Evolutionary conservation across 2,329 filamentous ascomycete species (phyloP).

Genomic region (Colletotrichum viniferum): DNA sequence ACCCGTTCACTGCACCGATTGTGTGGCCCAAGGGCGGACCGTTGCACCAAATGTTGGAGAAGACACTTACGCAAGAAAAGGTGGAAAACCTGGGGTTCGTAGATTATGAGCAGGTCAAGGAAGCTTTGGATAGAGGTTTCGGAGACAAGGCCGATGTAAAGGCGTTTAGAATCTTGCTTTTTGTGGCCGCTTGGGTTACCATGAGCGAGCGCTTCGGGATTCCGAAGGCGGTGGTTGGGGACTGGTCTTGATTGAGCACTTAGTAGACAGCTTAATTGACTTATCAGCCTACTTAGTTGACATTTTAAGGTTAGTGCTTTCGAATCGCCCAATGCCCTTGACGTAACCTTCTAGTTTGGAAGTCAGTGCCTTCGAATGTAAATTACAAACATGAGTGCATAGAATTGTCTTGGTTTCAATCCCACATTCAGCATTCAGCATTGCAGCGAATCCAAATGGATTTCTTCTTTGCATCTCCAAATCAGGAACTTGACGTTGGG

Average conservation of each 20-base stretch:
- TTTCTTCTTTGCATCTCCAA: not conserved
- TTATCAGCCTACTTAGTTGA: fast-evolving
- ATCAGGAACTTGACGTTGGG: not conserved
- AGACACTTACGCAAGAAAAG: constrained; percentile 36
- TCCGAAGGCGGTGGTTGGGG: not conserved
- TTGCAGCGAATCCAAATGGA: not conserved
- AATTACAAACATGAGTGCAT: too few relatives aligned
- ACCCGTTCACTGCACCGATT: constrained; percentile 50
- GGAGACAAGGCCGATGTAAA: constrained; percentile 32
- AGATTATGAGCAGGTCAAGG: constrained; percentile 37
- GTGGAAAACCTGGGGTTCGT: constrained; percentile 44
- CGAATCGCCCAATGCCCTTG: too few relatives aligned
- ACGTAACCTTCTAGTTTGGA: too few relatives aligned
- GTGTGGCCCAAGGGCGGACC: constrained; percentile 45
- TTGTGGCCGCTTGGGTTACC: not conserved
- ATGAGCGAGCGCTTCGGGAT: not conserved
- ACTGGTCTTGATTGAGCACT: not conserved
- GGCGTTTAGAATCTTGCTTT: not conserved
- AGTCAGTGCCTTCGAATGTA: too few relatives aligned
- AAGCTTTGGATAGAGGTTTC: constrained; percentile 41
- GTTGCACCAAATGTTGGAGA: constrained; percentile 37
- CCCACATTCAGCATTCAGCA: not conserved
- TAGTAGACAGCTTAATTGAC: not conserved
- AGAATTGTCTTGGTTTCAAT: too few relatives aligned
- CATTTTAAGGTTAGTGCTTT: too few relatives aligned